A percentile compares a stretch with the other conserved stretches of the same genome.
phyloP scores from a whole-genome alignment of 73 alveolate genomes.

The Paramecium sexaurelia region DNA sequence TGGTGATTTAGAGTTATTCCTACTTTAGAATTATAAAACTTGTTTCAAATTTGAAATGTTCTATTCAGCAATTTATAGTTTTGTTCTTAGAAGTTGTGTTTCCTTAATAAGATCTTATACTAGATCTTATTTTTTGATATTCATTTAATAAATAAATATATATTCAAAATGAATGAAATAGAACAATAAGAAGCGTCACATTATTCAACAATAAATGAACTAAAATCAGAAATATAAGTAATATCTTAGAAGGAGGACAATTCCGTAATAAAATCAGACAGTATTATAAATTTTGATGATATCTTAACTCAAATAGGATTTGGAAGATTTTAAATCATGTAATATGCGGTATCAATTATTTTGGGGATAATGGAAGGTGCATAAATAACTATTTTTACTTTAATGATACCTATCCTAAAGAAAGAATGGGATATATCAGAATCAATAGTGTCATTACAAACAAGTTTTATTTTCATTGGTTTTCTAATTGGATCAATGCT shows the following conservation, averaged over 20 bases:
- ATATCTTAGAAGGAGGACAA: not conserved
- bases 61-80: not conserved
- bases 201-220: conserved; percentile 43
- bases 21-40: not conserved
- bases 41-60: not conserved
- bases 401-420: conserved; percentile 59
- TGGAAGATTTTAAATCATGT: conserved; percentile 36
- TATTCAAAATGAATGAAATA: conserved; percentile 4
- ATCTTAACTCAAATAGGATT: conserved; percentile 57
- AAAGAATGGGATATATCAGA: conserved; percentile 57
- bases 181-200: conserved; percentile 36
- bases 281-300: conserved; percentile 49
- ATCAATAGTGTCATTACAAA: conserved; percentile 19
- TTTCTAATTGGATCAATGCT: conserved; percentile 64
- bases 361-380: conserved; percentile 70
- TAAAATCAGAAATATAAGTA: conserved; percentile 6
- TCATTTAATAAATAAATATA: not conserved
- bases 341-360: conserved; percentile 12
- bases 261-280: not conserved
- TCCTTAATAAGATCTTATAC: not conserved
- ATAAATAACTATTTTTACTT: conserved; percentile 57
- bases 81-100: not conserved
- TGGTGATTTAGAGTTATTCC: not conserved
- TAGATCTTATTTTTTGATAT: not conserved
- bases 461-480: conserved; percentile 63